Evolutionary conservation across 2,329 filamentous ascomycete species (phyloP), one percentile per base, ranked within the genome.

Genomic region (Fusarium keratoplasticum): DNA sequence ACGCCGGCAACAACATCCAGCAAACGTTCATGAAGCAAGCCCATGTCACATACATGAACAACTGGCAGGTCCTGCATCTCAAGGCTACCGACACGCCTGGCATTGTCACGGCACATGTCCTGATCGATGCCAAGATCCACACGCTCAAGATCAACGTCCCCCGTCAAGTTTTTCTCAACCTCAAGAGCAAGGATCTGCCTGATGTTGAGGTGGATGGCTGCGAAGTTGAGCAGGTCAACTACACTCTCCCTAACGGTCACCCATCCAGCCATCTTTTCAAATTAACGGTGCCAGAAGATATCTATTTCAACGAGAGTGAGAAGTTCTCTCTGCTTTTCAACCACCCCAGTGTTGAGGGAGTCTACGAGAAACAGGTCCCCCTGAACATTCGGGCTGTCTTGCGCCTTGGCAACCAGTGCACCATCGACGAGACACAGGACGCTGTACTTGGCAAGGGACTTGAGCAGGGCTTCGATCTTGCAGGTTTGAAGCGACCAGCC

Each of bases 111-210:
- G 96, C 95, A 1, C 96, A 95, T 79, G 94, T 98, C 7, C 87
- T 99, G 67, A 98, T 99, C 73, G 96, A 98, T 80, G 92, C 92
- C 76, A 98, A 97, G 84, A 90, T 99, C 13, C 95, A 99, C 82
- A 87, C 90, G 5, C 85, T 99, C 71, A 98, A 95, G 80, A 88
- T 99, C 80, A 93, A 95, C 68, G 96, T 99, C 25, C 95, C 94
- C 5, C 91, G 96, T 22, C 93, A 95, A 76, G 87, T 99, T 4
- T 99, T 96, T 80, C 88, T 99, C 61, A 99, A 99, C 77, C 85
- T 99, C 69, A 97, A 97, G 83, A 91, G 91, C 75, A 92, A 94
- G 67, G 94, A 97, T 69, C 86, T 98, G 58, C 97, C 96, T 0
- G 93, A 98, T 78, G 93, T 98, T 40, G 93, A 95, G 22, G 91